These are phyloP conservation scores for Camelina neglecta DNA, from an alignment of 345 rosid species.

Conservation along the genomic window DNA sequence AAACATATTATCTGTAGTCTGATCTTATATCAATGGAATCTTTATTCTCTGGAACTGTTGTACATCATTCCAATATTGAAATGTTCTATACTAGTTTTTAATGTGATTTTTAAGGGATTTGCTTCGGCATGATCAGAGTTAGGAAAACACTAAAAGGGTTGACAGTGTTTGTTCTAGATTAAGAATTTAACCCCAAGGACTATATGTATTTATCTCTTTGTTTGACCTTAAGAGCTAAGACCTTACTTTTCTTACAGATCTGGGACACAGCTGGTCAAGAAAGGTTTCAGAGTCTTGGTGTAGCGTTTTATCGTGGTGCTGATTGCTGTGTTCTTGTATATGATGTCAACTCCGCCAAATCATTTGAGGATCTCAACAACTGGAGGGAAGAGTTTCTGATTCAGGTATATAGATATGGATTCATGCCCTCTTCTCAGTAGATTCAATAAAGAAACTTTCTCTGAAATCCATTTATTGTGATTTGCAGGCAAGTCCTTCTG, in stretches of 20 bases:
- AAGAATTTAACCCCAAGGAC: background rate
- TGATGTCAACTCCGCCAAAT: slow-evolving; percentile 85
- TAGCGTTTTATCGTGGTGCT: slow-evolving; percentile 91
- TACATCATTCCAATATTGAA: background rate
- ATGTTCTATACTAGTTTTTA: background rate
- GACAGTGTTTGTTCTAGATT: slow-evolving; percentile 5
- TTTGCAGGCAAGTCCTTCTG: slow-evolving; percentile 82
- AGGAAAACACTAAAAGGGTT: background rate
- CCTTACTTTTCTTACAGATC: slow-evolving; percentile 49
- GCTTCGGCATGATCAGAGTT: background rate
- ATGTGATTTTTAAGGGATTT: background rate
- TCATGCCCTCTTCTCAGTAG: background rate
- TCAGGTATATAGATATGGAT: slow-evolving; percentile 55
- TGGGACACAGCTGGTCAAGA: slow-evolving; percentile 98
- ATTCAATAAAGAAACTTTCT: background rate
- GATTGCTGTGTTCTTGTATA: slow-evolving; percentile 93
- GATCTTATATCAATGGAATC: background rate
- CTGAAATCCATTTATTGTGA: background rate
- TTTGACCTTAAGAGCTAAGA: slow-evolving; percentile 10
- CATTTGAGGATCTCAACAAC: slow-evolving; percentile 87
- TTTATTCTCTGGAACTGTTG: background rate
- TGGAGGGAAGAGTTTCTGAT: slow-evolving; percentile 93
- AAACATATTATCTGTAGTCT: background rate
- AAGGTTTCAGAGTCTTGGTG: slow-evolving; percentile 92
- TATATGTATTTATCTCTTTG: background rate